phyloP scores from a whole-genome alignment of 495 filamentous ascomycete species.

The Penicillium fimorum region DNA sequence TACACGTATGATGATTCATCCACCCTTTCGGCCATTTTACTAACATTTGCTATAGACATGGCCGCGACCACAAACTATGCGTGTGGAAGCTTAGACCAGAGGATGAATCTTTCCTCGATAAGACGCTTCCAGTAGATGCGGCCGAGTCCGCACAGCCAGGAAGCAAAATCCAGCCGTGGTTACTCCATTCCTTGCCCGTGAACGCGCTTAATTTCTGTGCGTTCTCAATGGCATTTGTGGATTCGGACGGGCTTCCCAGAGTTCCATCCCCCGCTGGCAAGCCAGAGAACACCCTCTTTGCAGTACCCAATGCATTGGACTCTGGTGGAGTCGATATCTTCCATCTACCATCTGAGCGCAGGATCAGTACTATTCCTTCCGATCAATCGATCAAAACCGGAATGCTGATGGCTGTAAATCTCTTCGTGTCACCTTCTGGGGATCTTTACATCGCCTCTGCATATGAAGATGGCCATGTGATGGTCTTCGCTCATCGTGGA shows the following conservation, averaged over 20 bases:
- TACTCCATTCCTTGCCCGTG: conserved; percentile 77
- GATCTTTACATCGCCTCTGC: conserved; percentile 62
- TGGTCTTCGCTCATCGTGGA: conserved; percentile 49
- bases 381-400: conserved; percentile 61
- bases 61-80: conserved; percentile 80
- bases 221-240: conserved; percentile 58
- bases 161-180: conserved; percentile 65
- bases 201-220: conserved; percentile 96
- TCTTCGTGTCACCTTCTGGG: conserved; percentile 45
- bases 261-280: background rate
- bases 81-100: conserved; percentile 71
- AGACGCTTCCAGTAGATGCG: conserved; percentile 65
- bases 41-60: conserved; percentile 60
- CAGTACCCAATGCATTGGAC: conserved; percentile 72
- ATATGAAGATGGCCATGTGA: conserved; percentile 81
- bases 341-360: conserved; percentile 70
- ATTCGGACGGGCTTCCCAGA: conserved; percentile 2
- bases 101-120: conserved; percentile 61
- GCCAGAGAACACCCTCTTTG: conserved; percentile 53
- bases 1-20: conserved; percentile 61
- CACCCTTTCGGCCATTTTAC: background rate
- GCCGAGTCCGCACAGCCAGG: conserved; percentile 23
- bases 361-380: conserved; percentile 64
- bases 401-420: conserved; percentile 84
- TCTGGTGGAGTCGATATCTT: conserved; percentile 85